These are phyloP conservation scores for Umbelopsis vinacea DNA, from an alignment of 192 early-diverging fungal genomes.

Conservation along the genomic window DNA sequence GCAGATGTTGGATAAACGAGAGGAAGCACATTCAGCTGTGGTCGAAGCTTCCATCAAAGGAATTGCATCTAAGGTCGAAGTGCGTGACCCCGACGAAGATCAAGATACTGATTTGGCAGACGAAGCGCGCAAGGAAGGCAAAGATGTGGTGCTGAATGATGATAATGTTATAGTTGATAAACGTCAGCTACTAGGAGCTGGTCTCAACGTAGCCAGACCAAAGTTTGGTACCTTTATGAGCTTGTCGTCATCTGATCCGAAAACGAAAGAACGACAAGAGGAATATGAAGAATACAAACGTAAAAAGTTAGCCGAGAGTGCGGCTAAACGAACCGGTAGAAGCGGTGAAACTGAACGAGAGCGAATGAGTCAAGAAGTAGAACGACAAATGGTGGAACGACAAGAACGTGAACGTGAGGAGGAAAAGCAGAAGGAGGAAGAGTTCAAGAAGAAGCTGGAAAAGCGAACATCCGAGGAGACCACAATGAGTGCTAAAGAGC, in stretches of 20 bases:
- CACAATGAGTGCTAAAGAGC: slow-evolving; percentile 52
- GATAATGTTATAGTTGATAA: slow-evolving; percentile 78
- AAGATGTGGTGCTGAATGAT: slow-evolving; percentile 66
- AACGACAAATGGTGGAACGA: slow-evolving; percentile 57
- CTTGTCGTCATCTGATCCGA: slow-evolving; percentile 23
- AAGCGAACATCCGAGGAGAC: slow-evolving; percentile 55
- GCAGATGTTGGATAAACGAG: slow-evolving; percentile 57
- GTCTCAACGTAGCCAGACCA: slow-evolving; percentile 66
- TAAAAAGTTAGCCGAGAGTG: slow-evolving; percentile 45
- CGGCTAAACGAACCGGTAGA: slow-evolving; percentile 24
- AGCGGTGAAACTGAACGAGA: slow-evolving; percentile 35
- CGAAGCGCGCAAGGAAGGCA: slow-evolving; percentile 48
- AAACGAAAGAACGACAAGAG: slow-evolving; percentile 33
- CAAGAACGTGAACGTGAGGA: slow-evolving; percentile 53
- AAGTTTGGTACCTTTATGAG: slow-evolving; percentile 33
- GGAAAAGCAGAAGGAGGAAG: slow-evolving; percentile 52
- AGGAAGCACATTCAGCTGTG: slow-evolving; percentile 38
- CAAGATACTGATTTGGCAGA: slow-evolving; percentile 40
- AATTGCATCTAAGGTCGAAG: slow-evolving; percentile 22
- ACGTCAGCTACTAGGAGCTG: slow-evolving; percentile 67
- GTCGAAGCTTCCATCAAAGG: slow-evolving; percentile 27
- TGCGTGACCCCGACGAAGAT: slow-evolving; percentile 23
- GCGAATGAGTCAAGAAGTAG: slow-evolving; percentile 49
- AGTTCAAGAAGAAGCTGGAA: slow-evolving; percentile 41
- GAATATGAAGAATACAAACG: slow-evolving; percentile 53